phyloP scores from a whole-genome alignment of 192 early-diverging fungal species.

The Coemansia sp. region DNA sequence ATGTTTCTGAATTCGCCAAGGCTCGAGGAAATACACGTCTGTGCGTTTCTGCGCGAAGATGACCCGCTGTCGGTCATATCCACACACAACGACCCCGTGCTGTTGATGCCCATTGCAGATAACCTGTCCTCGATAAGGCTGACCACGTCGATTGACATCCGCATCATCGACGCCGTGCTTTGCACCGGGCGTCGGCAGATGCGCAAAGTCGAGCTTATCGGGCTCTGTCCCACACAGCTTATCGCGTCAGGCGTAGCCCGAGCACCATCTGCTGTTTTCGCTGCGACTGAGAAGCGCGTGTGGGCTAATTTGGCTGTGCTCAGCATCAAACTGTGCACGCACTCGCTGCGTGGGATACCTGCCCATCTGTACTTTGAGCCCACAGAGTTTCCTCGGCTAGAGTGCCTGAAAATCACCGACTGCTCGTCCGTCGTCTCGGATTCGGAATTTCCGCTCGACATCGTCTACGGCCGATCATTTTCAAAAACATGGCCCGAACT shows the following conservation, averaged over 20 bases:
- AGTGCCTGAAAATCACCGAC: constrained; percentile 15
- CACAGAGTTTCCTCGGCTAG: constrained; percentile 30
- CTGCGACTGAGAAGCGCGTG: background rate
- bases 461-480: constrained; percentile 32
- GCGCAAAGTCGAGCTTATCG: constrained; percentile 21
- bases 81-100: constrained; percentile 24
- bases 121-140: constrained; percentile 23
- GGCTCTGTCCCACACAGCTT: constrained; percentile 27
- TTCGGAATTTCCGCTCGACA: constrained; percentile 10
- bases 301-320: constrained; percentile 1
- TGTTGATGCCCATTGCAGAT: constrained; percentile 5
- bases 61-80: constrained; percentile 33
- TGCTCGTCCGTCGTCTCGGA: constrained; percentile 3
- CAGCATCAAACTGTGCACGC: constrained; percentile 11
- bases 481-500: constrained; percentile 29
- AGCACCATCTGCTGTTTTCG: background rate
- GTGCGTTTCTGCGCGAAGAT: constrained; percentile 26
- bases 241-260: constrained; percentile 12
- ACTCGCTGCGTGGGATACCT: background rate
- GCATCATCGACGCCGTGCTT: constrained; percentile 29
- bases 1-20: constrained; percentile 24
- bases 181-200: constrained; percentile 8
- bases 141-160: constrained; percentile 36
- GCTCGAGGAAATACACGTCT: constrained; percentile 25
- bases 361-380: constrained; percentile 18